Conservation (phyloP, 306 rosid genomes). For the Prunus salicina region DNA sequence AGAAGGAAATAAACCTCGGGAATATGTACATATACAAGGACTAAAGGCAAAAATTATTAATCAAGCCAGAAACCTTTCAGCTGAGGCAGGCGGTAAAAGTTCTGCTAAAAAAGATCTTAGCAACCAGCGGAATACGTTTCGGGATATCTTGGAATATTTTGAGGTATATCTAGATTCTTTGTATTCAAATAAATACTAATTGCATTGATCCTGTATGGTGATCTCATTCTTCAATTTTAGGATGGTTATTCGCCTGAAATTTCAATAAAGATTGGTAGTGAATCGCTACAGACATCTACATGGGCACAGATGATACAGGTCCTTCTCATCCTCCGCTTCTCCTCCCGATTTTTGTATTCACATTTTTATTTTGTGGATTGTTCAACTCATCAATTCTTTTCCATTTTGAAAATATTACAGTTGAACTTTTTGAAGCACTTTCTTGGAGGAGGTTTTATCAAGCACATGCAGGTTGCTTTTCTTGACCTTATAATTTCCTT, state of each 20-base stretch:
- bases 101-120: conserved; percentile 85
- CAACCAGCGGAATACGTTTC: conserved; percentile 77
- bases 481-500: background rate
- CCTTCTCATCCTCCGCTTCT: background rate
- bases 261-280: conserved; percentile 72
- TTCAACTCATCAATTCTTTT: background rate
- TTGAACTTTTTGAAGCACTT: conserved; percentile 79
- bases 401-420: conserved; percentile 34
- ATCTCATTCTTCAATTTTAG: conserved; percentile 38
- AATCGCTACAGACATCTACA: conserved; percentile 66
- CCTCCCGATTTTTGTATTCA: background rate
- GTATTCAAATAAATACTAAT: background rate
- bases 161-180: conserved; percentile 48
- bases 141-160: conserved; percentile 69
- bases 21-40: conserved; percentile 63
- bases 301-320: conserved; percentile 91
- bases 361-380: background rate
- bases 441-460: conserved; percentile 88
- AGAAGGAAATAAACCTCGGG: conserved; percentile 55
- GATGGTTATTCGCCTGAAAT: conserved; percentile 70
- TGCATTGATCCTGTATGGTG: conserved; percentile 8
- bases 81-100: conserved; percentile 93
- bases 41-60: conserved; percentile 70
- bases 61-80: conserved; percentile 71
- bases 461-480: conserved; percentile 87